Evolutionary conservation across 2,329 filamentous ascomycete species (phyloP), one percentile per base, ranked within the genome.

Genomic region (Cadophora gregata): DNA sequence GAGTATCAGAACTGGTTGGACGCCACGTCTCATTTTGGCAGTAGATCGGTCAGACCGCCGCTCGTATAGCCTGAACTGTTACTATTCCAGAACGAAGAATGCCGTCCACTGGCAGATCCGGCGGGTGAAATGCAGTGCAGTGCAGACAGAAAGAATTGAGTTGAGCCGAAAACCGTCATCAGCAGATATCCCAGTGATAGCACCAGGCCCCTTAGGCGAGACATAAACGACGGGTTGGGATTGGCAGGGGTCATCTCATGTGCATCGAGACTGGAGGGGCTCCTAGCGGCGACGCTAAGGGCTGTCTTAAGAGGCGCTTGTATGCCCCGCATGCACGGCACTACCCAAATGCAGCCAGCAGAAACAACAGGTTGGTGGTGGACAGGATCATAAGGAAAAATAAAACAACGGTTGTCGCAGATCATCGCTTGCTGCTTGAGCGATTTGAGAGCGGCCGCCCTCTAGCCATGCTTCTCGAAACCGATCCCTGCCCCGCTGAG

Each of bases 21-120:
- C 45, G 59, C 59, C 45, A 19, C 29, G 47, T 62, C 59, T 62
- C 59, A 62, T 25, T 36, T 25, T 62, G 25, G 47, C 36, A 47
- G 24, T 25, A 63, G 33, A 27, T n/a, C 50, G 61, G 50, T 63
- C 61, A 56, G 36, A 56, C 50, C 58, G 58, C 58, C 58, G 33
- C 38, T 60, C 58, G 58, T 48, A 48, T 60, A 60, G 58, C 38
- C 36, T 48, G 16, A 60, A 16, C 33, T 59, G 25, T n/a, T 16
- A n/a, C 25, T 21, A 47, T 48, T 48, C 36, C 25, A 27, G 24
- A 60, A 48, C 16, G 10, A 27, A 29, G 14, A 27, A 25, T 31
- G 27, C 38, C 33, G 47, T 50, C 47, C 59, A 36, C 53, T 62
- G 47, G 29, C 33, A 62, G n/a, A 50, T 51, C 59, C 25, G 14